Evolutionary conservation across 352 stramenopile genomes (phyloP).

Genomic region (Phytophthora ramorum): DNA sequence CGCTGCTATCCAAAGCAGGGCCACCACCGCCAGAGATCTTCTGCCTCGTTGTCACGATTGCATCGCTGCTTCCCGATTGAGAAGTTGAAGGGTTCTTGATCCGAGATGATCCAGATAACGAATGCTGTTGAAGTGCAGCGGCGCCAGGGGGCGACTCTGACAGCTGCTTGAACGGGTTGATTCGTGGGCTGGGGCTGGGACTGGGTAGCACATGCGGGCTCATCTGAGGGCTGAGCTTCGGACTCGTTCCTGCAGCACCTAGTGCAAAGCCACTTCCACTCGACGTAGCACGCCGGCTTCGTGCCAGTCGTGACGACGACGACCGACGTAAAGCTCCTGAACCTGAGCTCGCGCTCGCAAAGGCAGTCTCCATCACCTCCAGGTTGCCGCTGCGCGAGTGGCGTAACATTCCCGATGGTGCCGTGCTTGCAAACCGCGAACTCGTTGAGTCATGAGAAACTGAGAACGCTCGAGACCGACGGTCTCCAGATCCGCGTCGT

Average conservation of each 20-base stretch:
- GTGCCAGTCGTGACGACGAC: constrained; percentile 53
- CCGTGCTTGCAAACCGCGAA: constrained; percentile 38
- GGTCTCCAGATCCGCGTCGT: constrained; percentile 17
- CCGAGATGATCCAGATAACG: constrained; percentile 23
- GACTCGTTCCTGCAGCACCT: constrained; percentile 39
- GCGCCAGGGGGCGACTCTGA: constrained; percentile 47
- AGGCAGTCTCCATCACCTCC: constrained; percentile 73
- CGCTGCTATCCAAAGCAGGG: constrained; percentile 57
- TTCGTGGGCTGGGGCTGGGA: constrained; percentile 66
- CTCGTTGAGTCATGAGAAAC: constrained; percentile 40
- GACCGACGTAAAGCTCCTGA: constrained; percentile 56
- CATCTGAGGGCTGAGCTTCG: constrained; percentile 73
- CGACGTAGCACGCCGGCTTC: constrained; percentile 63
- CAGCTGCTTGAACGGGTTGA: constrained; percentile 78
- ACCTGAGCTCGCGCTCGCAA: constrained; percentile 61
- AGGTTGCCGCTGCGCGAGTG: constrained; percentile 67
- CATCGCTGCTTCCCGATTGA: constrained; percentile 13
- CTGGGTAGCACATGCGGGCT: constrained; percentile 68
- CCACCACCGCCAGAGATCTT: constrained; percentile 26
- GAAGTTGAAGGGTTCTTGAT: constrained; percentile 11
- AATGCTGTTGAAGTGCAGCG: constrained; percentile 33
- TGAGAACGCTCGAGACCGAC: constrained; percentile 43
- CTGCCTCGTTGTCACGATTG: constrained; percentile 11
- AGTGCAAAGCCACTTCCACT: constrained; percentile 43
- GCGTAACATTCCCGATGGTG: constrained; percentile 32